Base-by-base conservation (phyloP, 23 red algal species). In the Gracilaria vermiculophylla region DNA sequence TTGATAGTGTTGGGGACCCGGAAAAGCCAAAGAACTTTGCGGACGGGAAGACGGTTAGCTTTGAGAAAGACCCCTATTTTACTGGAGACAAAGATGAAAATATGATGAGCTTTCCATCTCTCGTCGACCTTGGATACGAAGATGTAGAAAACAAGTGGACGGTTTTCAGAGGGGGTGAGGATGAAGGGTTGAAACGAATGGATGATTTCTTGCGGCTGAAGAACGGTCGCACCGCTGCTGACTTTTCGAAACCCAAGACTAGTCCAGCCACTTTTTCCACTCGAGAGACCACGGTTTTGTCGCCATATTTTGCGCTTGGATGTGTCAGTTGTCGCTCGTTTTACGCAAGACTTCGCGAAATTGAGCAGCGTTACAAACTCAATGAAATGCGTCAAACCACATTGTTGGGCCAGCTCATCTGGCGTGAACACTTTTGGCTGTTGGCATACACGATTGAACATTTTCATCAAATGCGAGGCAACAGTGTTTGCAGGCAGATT, bases 381-480 rank as follows among this genome's bases (percentile, higher is more conserved):
- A 34, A 57, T 33, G 76, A 62, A 37, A 75, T 80, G 74, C 54
- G 33, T 31, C 80, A 79, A 45, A 70, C 92, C 8, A 94, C 78
- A n/a, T 87, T 99, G 40, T 71, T 88, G 57, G 97, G 97, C 12
- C 97, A 99, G 76, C 76, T 99, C 36, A 81, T 85, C 52, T 99
- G 89, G 89, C 76, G 97, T 6, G 97, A 99, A 66, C 90, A 92
- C 60, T 99, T 99, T 60, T 84, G 82, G 69, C 31, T 71, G 17
- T 50, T 95, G 31, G 92, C 80, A 21, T 89, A 84, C 49, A 64
- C 55, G 5, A 66, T 76, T 41, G 71, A 89, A n/a, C 25, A 88
- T 50, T 99, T 99, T 53, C 80, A 96, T 35, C 77, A 60, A n/a
- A 99, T 99, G 91, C 61, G 69, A 53, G 97, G 92, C 15, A 99